phyloP scores from a whole-genome alignment of 208 protist species.

The Phytomonas serpens region DNA sequence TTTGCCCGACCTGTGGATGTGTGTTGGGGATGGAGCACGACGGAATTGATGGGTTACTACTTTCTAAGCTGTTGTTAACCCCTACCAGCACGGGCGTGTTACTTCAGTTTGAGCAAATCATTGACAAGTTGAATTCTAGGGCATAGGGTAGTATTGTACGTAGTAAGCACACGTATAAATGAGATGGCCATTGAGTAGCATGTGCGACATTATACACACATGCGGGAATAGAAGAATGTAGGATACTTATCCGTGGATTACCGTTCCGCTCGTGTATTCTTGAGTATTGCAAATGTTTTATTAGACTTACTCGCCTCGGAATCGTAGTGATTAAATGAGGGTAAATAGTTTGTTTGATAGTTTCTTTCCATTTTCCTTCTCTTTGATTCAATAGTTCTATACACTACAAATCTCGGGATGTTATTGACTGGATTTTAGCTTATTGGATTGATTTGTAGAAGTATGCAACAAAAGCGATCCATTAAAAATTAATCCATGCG shows the following conservation, averaged over 20 bases:
- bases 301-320: background rate
- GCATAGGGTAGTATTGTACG: background rate
- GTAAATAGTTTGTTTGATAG: background rate
- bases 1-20: conserved; percentile 50
- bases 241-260: background rate
- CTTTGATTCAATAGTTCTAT: background rate
- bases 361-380: conserved; percentile 11
- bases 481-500: background rate
- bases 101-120: conserved; percentile 37
- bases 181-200: background rate
- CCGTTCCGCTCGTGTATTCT: background rate
- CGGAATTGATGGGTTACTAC: conserved; percentile 43
- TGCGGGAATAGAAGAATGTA: background rate
- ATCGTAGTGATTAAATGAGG: background rate
- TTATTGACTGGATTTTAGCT: background rate
- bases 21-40: conserved; percentile 49
- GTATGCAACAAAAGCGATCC: background rate
- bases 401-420: background rate
- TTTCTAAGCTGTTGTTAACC: conserved; percentile 42
- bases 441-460: background rate
- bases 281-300: background rate
- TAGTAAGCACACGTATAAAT: background rate
- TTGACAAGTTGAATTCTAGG: conserved; percentile 9
- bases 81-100: conserved; percentile 38
- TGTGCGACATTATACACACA: background rate